A percentile compares a stretch with the other conserved stretches of the same genome.
phyloP scores from a whole-genome alignment of 306 rosid genomes.

The Glycine tomentella region DNA sequence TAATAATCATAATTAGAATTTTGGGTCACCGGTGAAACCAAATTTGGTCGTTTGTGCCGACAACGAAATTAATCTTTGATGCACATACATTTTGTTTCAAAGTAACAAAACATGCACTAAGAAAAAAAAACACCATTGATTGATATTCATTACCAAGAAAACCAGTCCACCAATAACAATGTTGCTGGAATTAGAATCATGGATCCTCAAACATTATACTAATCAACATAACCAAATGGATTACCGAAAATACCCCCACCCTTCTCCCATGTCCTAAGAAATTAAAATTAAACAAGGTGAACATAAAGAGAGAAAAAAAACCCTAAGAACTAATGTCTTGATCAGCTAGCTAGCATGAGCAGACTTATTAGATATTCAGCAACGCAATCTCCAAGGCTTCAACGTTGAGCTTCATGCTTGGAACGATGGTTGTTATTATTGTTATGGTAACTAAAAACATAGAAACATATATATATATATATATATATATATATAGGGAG shows the following conservation, averaged over 20 bases:
- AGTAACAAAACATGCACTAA: too few relatives aligned
- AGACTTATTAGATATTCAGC: neutral
- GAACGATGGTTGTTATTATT: neutral
- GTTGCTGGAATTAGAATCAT: neutral
- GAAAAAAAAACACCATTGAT: too few relatives aligned
- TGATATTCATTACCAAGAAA: neutral
- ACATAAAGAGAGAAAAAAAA: neutral
- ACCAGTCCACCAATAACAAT: slow-evolving; percentile 1
- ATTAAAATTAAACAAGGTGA: neutral
- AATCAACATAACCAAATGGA: neutral
- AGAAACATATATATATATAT: neutral
- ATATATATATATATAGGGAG: neutral
- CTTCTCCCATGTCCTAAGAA: neutral
- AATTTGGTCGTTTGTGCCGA: too few relatives aligned
- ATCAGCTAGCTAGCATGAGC: neutral
- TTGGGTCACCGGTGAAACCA: too few relatives aligned
- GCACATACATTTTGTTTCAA: too few relatives aligned
- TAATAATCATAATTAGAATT: too few relatives aligned
- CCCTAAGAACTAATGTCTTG: neutral
- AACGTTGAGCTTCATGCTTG: neutral
- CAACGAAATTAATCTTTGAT: too few relatives aligned
- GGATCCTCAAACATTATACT: neutral
- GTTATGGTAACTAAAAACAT: neutral
- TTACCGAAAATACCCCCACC: neutral
- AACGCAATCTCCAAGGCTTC: neutral